Conservation (phyloP, 2,329 filamentous ascomycete genomes). For the Epichloe elymi region DNA sequence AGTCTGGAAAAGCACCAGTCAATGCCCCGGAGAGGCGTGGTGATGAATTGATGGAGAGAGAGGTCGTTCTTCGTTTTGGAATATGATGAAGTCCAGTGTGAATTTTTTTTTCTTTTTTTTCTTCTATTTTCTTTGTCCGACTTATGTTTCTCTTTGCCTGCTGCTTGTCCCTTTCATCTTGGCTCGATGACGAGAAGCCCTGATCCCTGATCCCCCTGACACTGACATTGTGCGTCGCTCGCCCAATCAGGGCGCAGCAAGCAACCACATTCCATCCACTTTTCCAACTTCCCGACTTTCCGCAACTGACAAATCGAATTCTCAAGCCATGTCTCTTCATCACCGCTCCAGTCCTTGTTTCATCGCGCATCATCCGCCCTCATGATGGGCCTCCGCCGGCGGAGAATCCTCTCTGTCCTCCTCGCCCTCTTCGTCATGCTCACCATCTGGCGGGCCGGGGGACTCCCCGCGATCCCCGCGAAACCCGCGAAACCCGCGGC, state of each 20-base stretch:
- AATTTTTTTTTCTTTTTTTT: too few relatives aligned
- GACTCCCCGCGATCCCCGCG: neutral
- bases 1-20: too few relatives aligned
- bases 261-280: neutral
- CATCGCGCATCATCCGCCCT: neutral
- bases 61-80: too few relatives aligned
- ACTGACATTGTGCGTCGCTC: neutral
- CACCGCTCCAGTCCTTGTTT: too few relatives aligned
- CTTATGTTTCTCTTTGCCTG: too few relatives aligned
- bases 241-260: neutral
- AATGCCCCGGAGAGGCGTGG: too few relatives aligned
- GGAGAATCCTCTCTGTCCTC: constrained; percentile 3
- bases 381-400: constrained; percentile 6
- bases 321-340: neutral
- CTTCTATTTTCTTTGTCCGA: too few relatives aligned
- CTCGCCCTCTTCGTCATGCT: constrained; percentile 4
- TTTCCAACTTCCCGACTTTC: neutral
- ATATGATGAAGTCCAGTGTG: too few relatives aligned
- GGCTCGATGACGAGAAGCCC: too few relatives aligned
- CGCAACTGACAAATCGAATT: neutral
- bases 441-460: constrained; percentile 3
- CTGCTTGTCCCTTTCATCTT: too few relatives aligned
- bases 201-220: too few relatives aligned
- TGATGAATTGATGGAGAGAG: too few relatives aligned
- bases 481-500: neutral